Evolutionary conservation across 441 rosid genomes (phyloP), one percentile per base, ranked within the genome.

Genomic region (Omphalea diandra): DNA sequence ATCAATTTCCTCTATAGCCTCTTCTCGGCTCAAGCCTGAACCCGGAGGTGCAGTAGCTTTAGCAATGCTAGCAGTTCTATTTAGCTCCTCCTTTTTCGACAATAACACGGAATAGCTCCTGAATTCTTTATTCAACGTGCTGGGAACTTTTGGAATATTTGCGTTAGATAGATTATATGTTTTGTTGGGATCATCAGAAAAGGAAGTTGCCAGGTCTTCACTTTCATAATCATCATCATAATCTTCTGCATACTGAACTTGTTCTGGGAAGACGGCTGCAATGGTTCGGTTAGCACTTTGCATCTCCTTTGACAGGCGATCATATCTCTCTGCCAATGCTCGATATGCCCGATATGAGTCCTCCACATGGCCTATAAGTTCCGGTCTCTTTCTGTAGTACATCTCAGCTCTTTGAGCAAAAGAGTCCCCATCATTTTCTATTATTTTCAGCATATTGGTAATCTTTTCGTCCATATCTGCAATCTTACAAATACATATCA

Each of bases 381-480:
- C 97, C 10, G 96, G 98, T 71, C 98, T 83, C 80, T 82, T 84
- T 72, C 66, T 79, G 76, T 85, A 94, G 76, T 87, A 91, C 96
- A 91, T 90, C 46, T 94, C 98, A 8, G 85, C 93, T 77, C 97
- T 82, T 63, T 81, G 73, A 1, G 95, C 86, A 40, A 94, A 91
- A 4, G 96, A 77, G 59, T 91, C 95, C 17, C 97, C 98, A 32
- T 87, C 87, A 36, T 88, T 87, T 50, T 91, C 93, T n/a, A 91
- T 86, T 73, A 94, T 88, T 75, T 76, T 78, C 46, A 94, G 77
- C 77, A 90, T 90, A 67, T 55, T 63, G 0, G 65, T 60, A 1
- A 91, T 90, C 73, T 84, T 91, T 41, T 88, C 90, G 78, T 94
- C 96, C 96, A 91, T 88, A 78, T 93, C 98, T 91, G 88, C 61